Conservation (phyloP, 2,329 filamentous ascomycete genomes). For the Cytospora leucostoma region DNA sequence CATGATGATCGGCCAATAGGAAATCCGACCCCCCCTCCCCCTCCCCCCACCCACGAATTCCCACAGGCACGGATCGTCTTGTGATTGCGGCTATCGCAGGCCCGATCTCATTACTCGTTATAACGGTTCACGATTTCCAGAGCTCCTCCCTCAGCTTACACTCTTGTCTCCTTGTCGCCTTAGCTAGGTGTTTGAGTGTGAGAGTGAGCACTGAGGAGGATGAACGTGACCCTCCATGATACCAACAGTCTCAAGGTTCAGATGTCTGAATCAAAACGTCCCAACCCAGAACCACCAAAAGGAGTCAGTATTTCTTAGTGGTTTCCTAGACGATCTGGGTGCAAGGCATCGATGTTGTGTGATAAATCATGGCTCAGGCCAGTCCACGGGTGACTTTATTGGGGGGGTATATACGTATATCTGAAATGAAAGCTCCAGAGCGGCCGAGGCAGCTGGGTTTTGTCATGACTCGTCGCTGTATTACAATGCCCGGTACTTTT, state of each 20-base stretch:
- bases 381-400: background rate
- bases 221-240: background rate
- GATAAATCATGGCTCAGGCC: background rate
- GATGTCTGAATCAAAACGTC: too few species aligned
- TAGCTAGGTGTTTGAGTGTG: background rate
- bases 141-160: too few species aligned
- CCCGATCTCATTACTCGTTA: too few species aligned
- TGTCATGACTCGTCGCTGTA: background rate
- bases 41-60: too few species aligned
- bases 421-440: background rate
- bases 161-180: too few species aligned
- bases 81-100: too few species aligned
- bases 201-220: background rate
- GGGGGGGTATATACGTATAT: constrained; percentile 2
- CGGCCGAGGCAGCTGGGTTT: background rate
- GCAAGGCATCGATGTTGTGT: background rate
- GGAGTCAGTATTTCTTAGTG: background rate
- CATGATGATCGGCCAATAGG: too few species aligned
- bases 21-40: too few species aligned
- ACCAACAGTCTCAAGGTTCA: too few species aligned
- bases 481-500: background rate
- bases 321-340: background rate
- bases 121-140: too few species aligned
- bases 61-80: too few species aligned
- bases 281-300: background rate